These are phyloP conservation scores for Aspergillus panamensis DNA, from an alignment of 495 filamentous ascomycete species.

Conservation along the genomic window DNA sequence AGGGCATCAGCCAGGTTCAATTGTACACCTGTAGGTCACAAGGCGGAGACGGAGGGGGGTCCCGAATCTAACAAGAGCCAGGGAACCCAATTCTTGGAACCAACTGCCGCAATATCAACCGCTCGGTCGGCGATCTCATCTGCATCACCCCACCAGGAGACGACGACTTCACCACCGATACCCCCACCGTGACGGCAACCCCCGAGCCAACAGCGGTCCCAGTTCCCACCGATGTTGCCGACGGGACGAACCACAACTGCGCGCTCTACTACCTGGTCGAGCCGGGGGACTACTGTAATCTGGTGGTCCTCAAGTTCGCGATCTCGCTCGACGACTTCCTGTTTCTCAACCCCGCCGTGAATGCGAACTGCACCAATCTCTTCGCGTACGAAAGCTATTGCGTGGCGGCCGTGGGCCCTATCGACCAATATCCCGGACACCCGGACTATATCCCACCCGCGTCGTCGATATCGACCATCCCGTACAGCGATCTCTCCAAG, in stretches of 20 bases:
- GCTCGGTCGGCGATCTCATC: background rate
- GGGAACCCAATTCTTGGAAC: slow-evolving; percentile 8
- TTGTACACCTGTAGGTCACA: background rate
- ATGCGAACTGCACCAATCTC: slow-evolving; percentile 10
- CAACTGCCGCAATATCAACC: slow-evolving; percentile 5
- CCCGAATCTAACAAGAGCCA: background rate
- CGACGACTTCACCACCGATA: background rate
- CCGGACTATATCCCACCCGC: slow-evolving; percentile 2
- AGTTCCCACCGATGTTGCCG: slow-evolving; percentile 6
- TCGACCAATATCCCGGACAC: slow-evolving; percentile 5
- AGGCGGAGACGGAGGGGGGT: background rate
- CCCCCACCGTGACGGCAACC: background rate
- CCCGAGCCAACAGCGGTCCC: slow-evolving; percentile 1
- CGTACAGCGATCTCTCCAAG: background rate
- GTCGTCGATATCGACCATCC: background rate
- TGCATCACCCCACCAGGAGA: slow-evolving; percentile 8
- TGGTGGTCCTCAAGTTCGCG: slow-evolving; percentile 5
- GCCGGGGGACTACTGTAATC: slow-evolving; percentile 7
- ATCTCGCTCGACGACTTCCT: slow-evolving; percentile 13
- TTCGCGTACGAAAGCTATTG: slow-evolving; percentile 8
- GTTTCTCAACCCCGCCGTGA: slow-evolving; percentile 7
- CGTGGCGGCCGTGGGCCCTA: slow-evolving; percentile 4
- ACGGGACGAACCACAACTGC: slow-evolving; percentile 3
- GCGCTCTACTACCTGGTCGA: slow-evolving; percentile 5
- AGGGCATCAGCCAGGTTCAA: slow-evolving; percentile 1